Base-by-base conservation (phyloP, 2,329 filamentous ascomycete species). In the Dothideomycetes sp. region DNA sequence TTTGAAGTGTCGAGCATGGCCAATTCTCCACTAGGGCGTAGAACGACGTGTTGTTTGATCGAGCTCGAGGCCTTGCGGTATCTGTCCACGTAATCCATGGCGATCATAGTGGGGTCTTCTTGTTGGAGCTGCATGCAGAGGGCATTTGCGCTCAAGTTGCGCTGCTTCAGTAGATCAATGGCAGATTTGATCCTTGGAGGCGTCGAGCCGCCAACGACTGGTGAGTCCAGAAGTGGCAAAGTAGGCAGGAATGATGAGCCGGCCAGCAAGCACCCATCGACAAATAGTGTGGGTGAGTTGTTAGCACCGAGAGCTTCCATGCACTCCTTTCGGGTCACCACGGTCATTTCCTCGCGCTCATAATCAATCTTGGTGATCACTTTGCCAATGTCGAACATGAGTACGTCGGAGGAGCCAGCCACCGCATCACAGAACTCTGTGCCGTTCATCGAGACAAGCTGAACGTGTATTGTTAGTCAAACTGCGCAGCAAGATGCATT, bases 41-140 rank as follows among this genome's bases (percentile, higher is more conserved):
- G 78, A 52, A 88, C 78, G 31, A 93, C 80, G 59, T 89, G 88
- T 59, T 96, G 89, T 53, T 87, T 82, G 36, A 95, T 76, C 1
- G 80, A 81, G 72, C 93, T 80, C 46, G 81, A 79, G 16, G 86
- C 86, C 59, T 84, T 88, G 55, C 81, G 83, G 58, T 87, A 98
- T 53, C 83, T 84, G 56, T 89, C 83, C 22, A 85, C 68, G 70
- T 94, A 98, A 37, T 81, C 73, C 12, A 80, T 67, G 31, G 84
- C 77, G 50, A 79, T 74, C 36, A 75, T 69, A 49, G 81, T 74
- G 9, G 87, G 69, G 37, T 93, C 79, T 42, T 95, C 87, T 12
- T 27, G 22, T 52, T 82, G 80, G 55, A 85, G 88, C 17, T 51
- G 40, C 38, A 78, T 72, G 55, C 86, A 93, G 3, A 87, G 75